A percentile compares a stretch with the other conserved stretches of the same genome.
Evolutionary conservation across 2,329 filamentous ascomycete genomes (phyloP).

Genomic region (Pyricularia sp.): DNA sequence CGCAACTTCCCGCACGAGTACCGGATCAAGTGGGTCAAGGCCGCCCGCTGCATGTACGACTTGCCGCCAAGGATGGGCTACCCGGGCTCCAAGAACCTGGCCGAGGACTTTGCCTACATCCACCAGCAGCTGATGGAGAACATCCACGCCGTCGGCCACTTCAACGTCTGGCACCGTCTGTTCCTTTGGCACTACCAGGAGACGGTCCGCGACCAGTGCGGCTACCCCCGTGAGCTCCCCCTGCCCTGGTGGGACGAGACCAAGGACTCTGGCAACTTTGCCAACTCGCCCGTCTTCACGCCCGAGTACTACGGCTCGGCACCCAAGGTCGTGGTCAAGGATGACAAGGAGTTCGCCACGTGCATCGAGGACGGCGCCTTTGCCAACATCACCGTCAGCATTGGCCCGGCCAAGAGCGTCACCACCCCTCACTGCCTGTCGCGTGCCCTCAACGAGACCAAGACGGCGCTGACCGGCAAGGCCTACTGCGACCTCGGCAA

Average conservation of each 20-base stretch:
- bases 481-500: constrained; percentile 2
- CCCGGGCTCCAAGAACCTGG: constrained; percentile 7
- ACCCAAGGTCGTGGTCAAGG: neutral
- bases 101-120: constrained; percentile 12
- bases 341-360: neutral
- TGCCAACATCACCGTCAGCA: neutral
- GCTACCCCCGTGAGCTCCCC: constrained; percentile 9
- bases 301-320: neutral
- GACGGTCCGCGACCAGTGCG: constrained; percentile 13
- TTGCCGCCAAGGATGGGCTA: constrained; percentile 10
- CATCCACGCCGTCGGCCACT: constrained; percentile 11
- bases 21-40: constrained; percentile 11
- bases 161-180: constrained; percentile 13
- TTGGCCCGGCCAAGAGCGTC: neutral
- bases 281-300: neutral
- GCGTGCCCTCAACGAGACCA: constrained; percentile 3
- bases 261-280: neutral
- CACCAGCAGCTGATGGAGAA: constrained; percentile 10
- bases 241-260: constrained; percentile 8
- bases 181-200: constrained; percentile 12
- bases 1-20: constrained; percentile 9
- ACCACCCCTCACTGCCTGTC: constrained; percentile 5
- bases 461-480: neutral
- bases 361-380: constrained; percentile 1
- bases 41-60: constrained; percentile 11